Evolutionary conservation across 2,329 filamentous ascomycete genomes (phyloP).

Genomic region (Xylariaceae sp.): DNA sequence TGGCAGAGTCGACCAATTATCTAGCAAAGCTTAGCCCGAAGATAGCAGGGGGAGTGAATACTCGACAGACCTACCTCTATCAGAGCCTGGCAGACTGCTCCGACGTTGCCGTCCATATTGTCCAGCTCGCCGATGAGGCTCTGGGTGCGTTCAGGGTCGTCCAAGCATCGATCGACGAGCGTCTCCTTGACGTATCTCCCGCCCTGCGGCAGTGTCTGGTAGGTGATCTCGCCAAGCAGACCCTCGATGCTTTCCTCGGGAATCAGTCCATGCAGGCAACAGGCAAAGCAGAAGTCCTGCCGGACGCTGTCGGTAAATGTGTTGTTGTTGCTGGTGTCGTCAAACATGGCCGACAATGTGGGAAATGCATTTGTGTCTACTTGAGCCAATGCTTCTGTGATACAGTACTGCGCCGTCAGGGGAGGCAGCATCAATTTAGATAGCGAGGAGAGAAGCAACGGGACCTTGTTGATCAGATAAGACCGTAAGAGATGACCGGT

Average conservation of each 20-base stretch:
- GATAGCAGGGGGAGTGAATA: no score
- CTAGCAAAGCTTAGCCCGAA: no score
- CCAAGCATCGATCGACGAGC: slow-evolving; percentile 69
- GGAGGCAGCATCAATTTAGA: slow-evolving; percentile 63
- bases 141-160: slow-evolving; percentile 68
- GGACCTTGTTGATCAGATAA: slow-evolving; percentile 68
- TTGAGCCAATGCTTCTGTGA: slow-evolving; percentile 65
- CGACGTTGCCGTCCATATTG: slow-evolving; percentile 85
- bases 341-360: slow-evolving; percentile 51
- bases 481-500: slow-evolving; percentile 71
- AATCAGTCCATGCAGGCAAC: slow-evolving; percentile 80
- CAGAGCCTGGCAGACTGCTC: slow-evolving; percentile 72
- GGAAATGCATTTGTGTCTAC: slow-evolving; percentile 73
- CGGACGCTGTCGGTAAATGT: slow-evolving; percentile 51
- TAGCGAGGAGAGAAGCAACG: slow-evolving; percentile 45
- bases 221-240: slow-evolving; percentile 75
- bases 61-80: slow-evolving; percentile 59
- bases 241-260: slow-evolving; percentile 68
- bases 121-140: slow-evolving; percentile 75
- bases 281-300: slow-evolving; percentile 80
- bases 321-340: slow-evolving; percentile 49
- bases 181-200: slow-evolving; percentile 71
- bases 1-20: slow-evolving; percentile 61
- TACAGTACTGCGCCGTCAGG: slow-evolving; percentile 65
- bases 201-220: slow-evolving; percentile 67